Percentiles rank a stretch among this genome's conserved stretches.
Evolutionary conservation across 169 alveolate genomes (phyloP).

Genomic region (Cystoisospora suis): DNA sequence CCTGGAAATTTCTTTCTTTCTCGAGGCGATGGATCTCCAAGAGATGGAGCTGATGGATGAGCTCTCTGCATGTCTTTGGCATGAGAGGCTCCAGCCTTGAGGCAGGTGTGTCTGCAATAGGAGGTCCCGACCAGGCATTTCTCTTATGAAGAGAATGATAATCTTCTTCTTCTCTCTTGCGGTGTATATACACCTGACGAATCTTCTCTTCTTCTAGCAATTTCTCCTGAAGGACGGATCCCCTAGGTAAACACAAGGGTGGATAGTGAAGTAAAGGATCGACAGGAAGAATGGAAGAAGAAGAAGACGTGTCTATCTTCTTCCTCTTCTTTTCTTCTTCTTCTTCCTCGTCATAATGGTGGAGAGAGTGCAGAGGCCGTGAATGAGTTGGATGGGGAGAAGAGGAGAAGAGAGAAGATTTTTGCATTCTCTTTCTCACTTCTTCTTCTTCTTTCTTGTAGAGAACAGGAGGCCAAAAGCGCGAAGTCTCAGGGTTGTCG

Average conservation of each 20-base stretch:
- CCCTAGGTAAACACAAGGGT: background rate
- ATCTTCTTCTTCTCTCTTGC: background rate
- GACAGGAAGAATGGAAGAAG: background rate
- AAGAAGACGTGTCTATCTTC: too few species aligned
- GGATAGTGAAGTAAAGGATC: background rate
- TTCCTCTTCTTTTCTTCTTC: too few species aligned
- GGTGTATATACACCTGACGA: background rate
- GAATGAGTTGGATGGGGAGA: too few species aligned
- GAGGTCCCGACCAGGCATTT: background rate
- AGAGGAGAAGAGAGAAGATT: too few species aligned
- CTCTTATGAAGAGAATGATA: background rate
- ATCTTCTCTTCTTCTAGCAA: slow-evolving; percentile 3
- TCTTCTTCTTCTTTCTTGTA: background rate
- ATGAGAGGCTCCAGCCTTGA: background rate
- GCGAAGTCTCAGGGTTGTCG: background rate
- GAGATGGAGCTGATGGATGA: background rate
- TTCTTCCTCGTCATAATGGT: background rate
- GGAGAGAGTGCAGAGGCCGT: background rate
- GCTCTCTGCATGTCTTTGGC: background rate
- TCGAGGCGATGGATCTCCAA: background rate
- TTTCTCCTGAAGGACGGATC: background rate
- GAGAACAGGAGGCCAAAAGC: slow-evolving; percentile 17
- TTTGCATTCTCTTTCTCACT: background rate
- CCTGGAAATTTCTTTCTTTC: slow-evolving; percentile 2
- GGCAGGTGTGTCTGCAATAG: slow-evolving; percentile 23